phyloP scores from a whole-genome alignment of 345 rosid species.

The Raphanus raphanistrum region DNA sequence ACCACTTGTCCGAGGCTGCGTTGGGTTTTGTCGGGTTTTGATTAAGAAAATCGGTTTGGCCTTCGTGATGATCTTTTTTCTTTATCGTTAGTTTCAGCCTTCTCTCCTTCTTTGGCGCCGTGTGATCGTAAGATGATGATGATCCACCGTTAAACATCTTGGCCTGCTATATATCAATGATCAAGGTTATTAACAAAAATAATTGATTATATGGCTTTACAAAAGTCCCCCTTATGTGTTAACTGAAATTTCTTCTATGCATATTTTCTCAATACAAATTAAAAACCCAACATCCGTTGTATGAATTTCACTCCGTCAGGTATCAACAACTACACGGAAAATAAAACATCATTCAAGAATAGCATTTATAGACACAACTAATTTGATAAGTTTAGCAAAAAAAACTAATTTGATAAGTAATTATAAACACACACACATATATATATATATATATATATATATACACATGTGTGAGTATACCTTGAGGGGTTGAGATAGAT shows the following conservation, averaged over 20 bases:
- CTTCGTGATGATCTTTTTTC: constrained; percentile 37
- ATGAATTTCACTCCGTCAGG: neutral
- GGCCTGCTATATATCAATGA: constrained; percentile 41
- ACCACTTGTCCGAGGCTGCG: constrained; percentile 59
- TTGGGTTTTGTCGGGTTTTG: constrained; percentile 42
- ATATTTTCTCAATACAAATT: neutral
- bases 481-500: constrained; percentile 38
- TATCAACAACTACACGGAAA: neutral
- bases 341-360: neutral
- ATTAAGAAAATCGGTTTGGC: constrained; percentile 39
- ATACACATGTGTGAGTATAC: constrained; percentile 6
- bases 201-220: neutral
- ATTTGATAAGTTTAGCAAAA: neutral
- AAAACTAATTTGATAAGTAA: neutral
- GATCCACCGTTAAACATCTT: constrained; percentile 40
- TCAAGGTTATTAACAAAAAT: constrained; percentile 3
- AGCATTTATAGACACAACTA: neutral
- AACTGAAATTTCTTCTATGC: neutral
- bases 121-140: constrained; percentile 40
- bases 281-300: neutral
- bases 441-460: too few species aligned
- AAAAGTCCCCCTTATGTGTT: neutral
- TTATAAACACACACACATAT: neutral
- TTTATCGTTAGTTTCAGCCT: constrained; percentile 41
- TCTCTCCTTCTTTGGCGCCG: constrained; percentile 43